Evolutionary conservation across 1,139 yeast species (phyloP), one percentile per base, ranked within the genome.

Genomic region (Geotrichum phurueaensis): DNA sequence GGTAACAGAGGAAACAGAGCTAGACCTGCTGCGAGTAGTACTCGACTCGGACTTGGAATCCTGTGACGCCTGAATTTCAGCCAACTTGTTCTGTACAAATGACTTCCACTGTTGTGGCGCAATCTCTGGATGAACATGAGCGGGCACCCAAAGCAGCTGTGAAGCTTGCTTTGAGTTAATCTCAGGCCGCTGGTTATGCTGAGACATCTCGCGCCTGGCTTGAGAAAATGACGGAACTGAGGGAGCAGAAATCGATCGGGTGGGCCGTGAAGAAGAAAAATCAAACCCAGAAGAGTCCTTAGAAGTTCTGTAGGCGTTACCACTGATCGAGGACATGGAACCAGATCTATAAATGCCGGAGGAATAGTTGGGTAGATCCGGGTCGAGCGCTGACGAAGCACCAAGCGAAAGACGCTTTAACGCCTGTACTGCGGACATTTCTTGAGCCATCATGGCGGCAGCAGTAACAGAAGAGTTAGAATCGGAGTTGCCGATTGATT

Each of bases 81-180:
- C 86, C 22, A 91, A 85, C 29, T 94, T 87, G 57, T 84, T 81
- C 68, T 87, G 87, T 50, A 92, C 89, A 74, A 90, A 91, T 64
- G 84, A 82, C 67, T 87, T 82, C 80, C 91, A 92, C 68, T 89
- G 90, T 68, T 89, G 96, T 0, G 98, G 98, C 45, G 95, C 92
- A 20, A 92, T 83, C 69, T 88, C 94, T 1, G 98, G 98, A 71
- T 94, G 98, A 55, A 90, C 81, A 65, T 84, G 85, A 1, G 98
- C 98, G 0, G 98, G 97, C 1, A 92, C 97, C 98, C 98, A 92
- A 58, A 91, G 75, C 52, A 73, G 66, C 64, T 69, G 69, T 5
- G 70, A 66, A n/a, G 71, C 71, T 29, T 71, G 71, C 65, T 22
- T 63, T 64, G 13, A 60, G 56, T 45, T 53, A 54, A 20, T 36